Evolutionary conservation across 164 flowering plant species (phyloP).

Genomic region (Magnolia officinalis): DNA sequence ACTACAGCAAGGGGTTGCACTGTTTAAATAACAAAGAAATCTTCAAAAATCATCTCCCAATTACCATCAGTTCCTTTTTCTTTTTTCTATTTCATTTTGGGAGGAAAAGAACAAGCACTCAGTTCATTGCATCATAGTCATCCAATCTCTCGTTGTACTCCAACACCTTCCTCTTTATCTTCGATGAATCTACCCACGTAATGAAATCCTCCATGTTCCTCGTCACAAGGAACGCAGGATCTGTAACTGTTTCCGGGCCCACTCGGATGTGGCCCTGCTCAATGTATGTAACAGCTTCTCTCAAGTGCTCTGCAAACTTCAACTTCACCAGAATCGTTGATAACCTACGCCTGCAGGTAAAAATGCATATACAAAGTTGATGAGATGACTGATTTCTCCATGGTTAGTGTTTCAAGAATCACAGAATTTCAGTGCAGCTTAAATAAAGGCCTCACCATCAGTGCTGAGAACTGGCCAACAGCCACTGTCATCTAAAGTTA

Average conservation of each 20-base stretch:
- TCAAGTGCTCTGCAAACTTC: conserved; percentile 84
- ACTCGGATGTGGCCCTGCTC: conserved; percentile 94
- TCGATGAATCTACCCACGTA: conserved; percentile 91
- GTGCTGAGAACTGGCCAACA: no score
- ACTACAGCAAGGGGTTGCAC: no score
- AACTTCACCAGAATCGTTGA: conserved; percentile 56
- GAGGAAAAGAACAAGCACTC: conserved; percentile 9
- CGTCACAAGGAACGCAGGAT: conserved; percentile 91
- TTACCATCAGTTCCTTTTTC: no score
- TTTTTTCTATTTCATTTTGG: no score
- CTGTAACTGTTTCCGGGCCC: conserved; percentile 89
- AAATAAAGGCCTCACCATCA: no score
- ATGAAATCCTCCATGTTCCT: conserved; percentile 93
- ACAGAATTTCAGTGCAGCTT: no score
- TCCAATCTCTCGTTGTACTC: conserved; percentile 82
- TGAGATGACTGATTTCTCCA: neutral
- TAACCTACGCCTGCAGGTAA: conserved; percentile 59
- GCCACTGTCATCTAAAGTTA: no score
- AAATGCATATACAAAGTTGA: neutral
- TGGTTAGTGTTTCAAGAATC: neutral
- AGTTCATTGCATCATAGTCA: conserved; percentile 77
- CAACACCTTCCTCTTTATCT: conserved; percentile 83
- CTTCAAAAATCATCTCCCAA: no score
- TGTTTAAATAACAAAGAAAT: no score
- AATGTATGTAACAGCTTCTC: conserved; percentile 82